Evolutionary conservation across 1,284 basidiomycete species (phyloP), one percentile per base, ranked within the genome.

Genomic region (Kwoniella shivajii): DNA sequence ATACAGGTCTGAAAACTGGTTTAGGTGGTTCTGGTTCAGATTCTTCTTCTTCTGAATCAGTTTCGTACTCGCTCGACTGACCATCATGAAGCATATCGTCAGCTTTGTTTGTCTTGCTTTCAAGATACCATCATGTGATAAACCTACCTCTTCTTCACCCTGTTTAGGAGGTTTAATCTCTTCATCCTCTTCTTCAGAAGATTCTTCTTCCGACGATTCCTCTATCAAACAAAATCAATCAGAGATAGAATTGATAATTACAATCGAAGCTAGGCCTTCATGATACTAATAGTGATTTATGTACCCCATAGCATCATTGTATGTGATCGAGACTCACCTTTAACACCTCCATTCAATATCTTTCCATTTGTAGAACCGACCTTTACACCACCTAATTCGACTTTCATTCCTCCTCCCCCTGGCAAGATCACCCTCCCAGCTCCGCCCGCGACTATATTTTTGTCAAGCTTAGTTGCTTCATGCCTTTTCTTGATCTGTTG

Each of bases 31-130:
- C 74, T 46, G 72, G 71, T 27, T 59, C 59, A 11, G 56, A 56
- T 48, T 61, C 59, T 4, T 56, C 54, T 16, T 75, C 73, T 59
- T 75, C 74, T 4, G 70, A 72, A 43, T 75, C 77, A 1, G 76
- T 77, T 56, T 78, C 77, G 57, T 77, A 78, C 46, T 78, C 77
- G 67, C 74, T 75, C 36, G 73, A 75, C 72, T 76, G 31, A 5
- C n/a, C 6, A 11, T 18, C 18, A 16, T 5, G 29, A 24, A n/a
- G 36, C n/a, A 38, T n/a, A n/a, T n/a, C n/a, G n/a, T n/a, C n/a
- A n/a, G n/a, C n/a, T n/a, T n/a, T n/a, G n/a, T n/a, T n/a, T n/a
- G n/a, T n/a, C n/a, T n/a, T n/a, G n/a, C n/a, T n/a, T n/a, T n/a
- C n/a, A n/a, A 27, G 27, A 33, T 34, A 50, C n/a, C 36, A 34